Percentiles rank a stretch among this genome's conserved stretches.
Evolutionary conservation across 2,329 filamentous ascomycete genomes (phyloP).

Genomic region (Huntiella abstrusa): DNA sequence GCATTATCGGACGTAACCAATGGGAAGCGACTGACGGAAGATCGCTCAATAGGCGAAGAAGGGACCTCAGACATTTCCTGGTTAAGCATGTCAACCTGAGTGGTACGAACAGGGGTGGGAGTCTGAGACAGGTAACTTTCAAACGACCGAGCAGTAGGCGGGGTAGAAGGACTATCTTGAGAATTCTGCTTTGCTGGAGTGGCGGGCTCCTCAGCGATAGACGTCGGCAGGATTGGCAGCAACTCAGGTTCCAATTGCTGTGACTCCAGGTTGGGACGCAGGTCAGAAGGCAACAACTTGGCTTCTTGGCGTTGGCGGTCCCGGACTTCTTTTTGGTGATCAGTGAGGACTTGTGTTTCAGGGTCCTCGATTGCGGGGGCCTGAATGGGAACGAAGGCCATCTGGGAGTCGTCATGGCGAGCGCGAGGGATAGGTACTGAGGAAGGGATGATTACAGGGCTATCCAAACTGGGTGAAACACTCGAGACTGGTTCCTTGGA

Average conservation of each 20-base stretch:
- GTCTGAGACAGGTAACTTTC: constrained; percentile 39
- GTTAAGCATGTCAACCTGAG: constrained; percentile 16
- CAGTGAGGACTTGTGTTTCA: constrained; percentile 59
- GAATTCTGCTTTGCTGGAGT: background rate
- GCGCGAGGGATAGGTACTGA: constrained; percentile 16
- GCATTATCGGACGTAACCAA: constrained; percentile 31
- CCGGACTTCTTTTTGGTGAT: constrained; percentile 59
- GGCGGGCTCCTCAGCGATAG: constrained; percentile 14
- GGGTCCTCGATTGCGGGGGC: constrained; percentile 28
- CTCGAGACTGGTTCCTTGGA: no score
- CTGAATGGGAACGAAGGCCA: constrained; percentile 54
- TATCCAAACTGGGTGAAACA: no score
- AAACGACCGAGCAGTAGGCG: constrained; percentile 25
- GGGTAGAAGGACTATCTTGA: constrained; percentile 19
- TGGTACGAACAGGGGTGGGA: constrained; percentile 34
- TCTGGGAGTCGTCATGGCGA: constrained; percentile 66
- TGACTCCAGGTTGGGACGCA: background rate
- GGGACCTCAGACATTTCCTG: constrained; percentile 29
- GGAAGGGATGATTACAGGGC: no score
- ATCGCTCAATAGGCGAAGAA: constrained; percentile 36
- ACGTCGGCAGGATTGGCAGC: background rate
- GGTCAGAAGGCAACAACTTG: constrained; percentile 3
- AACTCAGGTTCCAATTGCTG: background rate
- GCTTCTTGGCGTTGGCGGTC: constrained; percentile 51
- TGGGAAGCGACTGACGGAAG: constrained; percentile 27